These are phyloP conservation scores for Acorus gramineus DNA, from an alignment of 106 monocot species.

Conservation along the genomic window DNA sequence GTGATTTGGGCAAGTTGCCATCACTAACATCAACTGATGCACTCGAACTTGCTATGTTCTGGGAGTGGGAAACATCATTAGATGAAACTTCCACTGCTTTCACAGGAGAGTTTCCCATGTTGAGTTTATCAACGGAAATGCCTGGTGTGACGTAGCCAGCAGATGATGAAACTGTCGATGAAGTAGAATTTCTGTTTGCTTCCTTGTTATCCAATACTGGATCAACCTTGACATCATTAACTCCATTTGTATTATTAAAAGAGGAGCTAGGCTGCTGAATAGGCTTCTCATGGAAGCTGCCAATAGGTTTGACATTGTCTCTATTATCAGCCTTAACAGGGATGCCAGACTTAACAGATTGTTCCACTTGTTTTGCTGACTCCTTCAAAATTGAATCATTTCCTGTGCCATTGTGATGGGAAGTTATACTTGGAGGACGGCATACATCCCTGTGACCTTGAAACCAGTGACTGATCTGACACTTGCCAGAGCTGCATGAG, in stretches of 20 bases:
- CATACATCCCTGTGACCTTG: constrained; percentile 79
- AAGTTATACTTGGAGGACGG: constrained; percentile 19
- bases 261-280: constrained; percentile 11
- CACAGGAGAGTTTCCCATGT: background rate
- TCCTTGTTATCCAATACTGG: constrained; percentile 9
- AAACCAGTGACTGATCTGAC: constrained; percentile 83
- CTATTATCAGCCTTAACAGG: background rate
- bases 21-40: background rate
- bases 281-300: background rate
- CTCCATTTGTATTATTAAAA: constrained; percentile 1
- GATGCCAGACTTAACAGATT: constrained; percentile 5
- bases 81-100: constrained; percentile 3
- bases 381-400: constrained; percentile 7
- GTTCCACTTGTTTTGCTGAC: background rate
- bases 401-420: constrained; percentile 12
- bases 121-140: constrained; percentile 13
- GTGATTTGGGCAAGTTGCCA: constrained; percentile 2
- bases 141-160: constrained; percentile 1
- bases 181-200: constrained; percentile 21
- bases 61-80: too few relatives aligned
- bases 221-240: constrained; percentile 4
- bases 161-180: constrained; percentile 2
- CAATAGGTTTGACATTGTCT: background rate
- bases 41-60: too few relatives aligned
- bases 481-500: constrained; percentile 62